A percentile compares a stretch with the other conserved stretches of the same genome.
Conservation (phyloP, 352 stramenopile genomes). For the Globisporangium paroecandrum region DNA sequence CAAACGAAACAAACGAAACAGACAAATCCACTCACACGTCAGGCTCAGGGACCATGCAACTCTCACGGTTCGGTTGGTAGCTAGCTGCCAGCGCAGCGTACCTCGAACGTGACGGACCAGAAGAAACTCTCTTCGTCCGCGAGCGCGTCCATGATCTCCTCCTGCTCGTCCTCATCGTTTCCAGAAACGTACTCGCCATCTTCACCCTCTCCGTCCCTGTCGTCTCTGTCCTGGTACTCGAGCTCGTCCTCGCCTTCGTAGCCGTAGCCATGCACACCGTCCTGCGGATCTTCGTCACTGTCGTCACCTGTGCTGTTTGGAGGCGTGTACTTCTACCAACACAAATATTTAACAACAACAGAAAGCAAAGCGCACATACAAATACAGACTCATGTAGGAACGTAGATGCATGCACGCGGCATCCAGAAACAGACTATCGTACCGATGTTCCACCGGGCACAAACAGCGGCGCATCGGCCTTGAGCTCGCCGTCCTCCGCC, state of each 20-base stretch:
- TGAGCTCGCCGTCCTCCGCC: conserved; percentile 53
- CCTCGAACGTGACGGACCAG: conserved; percentile 83
- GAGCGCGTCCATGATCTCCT: conserved; percentile 28
- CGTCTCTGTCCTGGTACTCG: neutral
- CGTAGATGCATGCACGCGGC: neutral
- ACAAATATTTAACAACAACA: too few relatives aligned
- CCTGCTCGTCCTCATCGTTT: conserved; percentile 10
- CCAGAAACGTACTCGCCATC: neutral
- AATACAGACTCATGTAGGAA: neutral
- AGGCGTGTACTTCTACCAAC: conserved; percentile 14
- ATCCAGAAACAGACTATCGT: neutral
- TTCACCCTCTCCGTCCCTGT: neutral
- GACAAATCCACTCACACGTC: neutral
- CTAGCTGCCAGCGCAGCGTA: conserved; percentile 21
- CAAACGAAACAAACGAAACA: neutral
- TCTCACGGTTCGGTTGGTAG: neutral
- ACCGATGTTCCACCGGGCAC: conserved; percentile 34
- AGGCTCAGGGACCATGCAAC: neutral
- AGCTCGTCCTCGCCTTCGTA: conserved; percentile 1
- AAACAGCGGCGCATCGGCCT: conserved; percentile 70
- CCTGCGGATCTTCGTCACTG: conserved; percentile 9
- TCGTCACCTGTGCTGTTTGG: conserved; percentile 16
- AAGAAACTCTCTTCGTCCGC: conserved; percentile 82
- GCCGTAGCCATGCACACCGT: conserved; percentile 8
- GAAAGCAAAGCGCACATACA: neutral